Conservation (phyloP, 768 basidiomycete genomes). For the Mrakia gelida region DNA sequence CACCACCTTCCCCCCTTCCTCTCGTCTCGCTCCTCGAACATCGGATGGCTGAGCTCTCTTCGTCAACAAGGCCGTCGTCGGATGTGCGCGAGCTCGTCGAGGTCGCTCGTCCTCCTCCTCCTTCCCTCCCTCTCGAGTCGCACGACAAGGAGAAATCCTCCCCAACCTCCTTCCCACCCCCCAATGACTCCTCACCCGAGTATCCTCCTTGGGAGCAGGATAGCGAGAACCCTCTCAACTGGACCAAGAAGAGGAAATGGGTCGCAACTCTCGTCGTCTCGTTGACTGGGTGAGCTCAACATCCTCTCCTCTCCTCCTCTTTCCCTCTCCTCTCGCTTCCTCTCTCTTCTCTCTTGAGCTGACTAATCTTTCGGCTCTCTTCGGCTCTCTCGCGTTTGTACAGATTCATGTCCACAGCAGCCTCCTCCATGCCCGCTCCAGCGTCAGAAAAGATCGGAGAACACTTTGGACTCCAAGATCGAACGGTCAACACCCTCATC, state of each 20-base stretch:
- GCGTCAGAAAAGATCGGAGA: not conserved
- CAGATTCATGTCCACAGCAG: slow-evolving; percentile 20
- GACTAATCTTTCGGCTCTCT: not conserved
- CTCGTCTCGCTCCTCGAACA: no score
- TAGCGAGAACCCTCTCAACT: slow-evolving; percentile 17
- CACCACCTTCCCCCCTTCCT: no score
- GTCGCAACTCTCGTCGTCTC: not conserved
- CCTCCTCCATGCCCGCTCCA: slow-evolving; percentile 17
- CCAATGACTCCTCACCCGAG: not conserved
- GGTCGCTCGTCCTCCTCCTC: no score
- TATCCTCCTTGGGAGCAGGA: slow-evolving; percentile 14
- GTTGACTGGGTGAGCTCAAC: not conserved
- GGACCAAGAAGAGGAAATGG: slow-evolving; percentile 3
- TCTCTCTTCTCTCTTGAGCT: not conserved
- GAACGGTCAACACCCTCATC: slow-evolving; percentile 11
- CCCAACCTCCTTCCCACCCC: no score
- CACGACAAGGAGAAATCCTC: no score
- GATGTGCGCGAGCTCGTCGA: no score
- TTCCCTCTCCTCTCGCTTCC: not conserved
- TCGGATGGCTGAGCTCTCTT: no score
- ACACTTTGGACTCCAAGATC: not conserved
- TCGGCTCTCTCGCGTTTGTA: not conserved
- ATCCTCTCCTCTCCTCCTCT: not conserved
- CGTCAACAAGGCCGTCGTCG: no score
- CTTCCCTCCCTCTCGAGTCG: no score